Evolutionary conservation across 2,329 filamentous ascomycete genomes (phyloP), one percentile per base, ranked within the genome.

Genomic region (Alternaria consortialis): DNA sequence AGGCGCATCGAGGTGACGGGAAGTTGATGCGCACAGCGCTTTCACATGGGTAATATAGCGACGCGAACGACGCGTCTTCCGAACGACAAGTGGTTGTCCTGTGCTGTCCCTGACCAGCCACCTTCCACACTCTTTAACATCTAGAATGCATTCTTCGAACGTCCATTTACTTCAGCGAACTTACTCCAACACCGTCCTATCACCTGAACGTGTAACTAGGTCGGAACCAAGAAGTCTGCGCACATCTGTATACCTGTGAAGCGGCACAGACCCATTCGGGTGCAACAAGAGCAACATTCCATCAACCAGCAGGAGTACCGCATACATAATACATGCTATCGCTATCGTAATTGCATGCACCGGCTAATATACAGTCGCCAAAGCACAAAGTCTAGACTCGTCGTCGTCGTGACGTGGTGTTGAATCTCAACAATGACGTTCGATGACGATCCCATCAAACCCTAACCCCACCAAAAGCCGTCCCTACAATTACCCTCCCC

Each of bases 391-490:
- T 54, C 48, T 44, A 58, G 48, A 53, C 43, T 32, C 43, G 29
- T 23, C n/a, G n/a, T 29, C 9, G n/a, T 29, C 9, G 42, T 61
- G 58, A 61, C 58, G 58, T 61, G 20, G 39, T 58, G 48, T 46
- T 36, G 43, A 27, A 56, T 44, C 42, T 17, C 40, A 23, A 50
- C 48, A 36, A 61, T 61, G 58, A 61, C 58, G 58, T 43, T 53
- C 48, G 40, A 61, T 61, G 58, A 61, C 58, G 58, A 61, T 47
- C 43, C 3, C 5, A 58, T 37, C 39, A 57, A 58, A 58, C 48
- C 23, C 36, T 11, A 48, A 53, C 58, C 58, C 58, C 58, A 53
- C 58, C 47, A 43, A 40, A 52, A 48, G 6, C 17, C 32, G 34
- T 47, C 15, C 48, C 36, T 58, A 58, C 58, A 50, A 53, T 47